Evolutionary conservation across 768 basidiomycete species (phyloP), one percentile per base, ranked within the genome.

Genomic region (Hebeloma cylindrosporum): DNA sequence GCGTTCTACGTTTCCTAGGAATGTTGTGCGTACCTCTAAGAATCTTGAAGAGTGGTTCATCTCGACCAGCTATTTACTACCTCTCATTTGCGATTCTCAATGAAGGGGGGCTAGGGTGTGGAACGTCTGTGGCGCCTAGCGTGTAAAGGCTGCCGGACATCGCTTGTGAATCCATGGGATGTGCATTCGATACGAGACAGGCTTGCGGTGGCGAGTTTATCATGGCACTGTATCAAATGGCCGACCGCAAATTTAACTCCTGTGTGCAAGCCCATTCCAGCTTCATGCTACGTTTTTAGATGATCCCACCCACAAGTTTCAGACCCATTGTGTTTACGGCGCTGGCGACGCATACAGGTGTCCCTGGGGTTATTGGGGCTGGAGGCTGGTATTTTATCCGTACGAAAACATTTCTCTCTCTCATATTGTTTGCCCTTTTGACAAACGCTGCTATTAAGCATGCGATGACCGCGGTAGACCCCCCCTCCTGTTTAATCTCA

Each of bases 141-240:
- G 36, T 38, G 5, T 33, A 43, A 22, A 40, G 44, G 14, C 33
- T 51, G 18, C 50, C 50, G 14, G 50, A 51, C 34, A 51, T 51
- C 20, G 44, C 44, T 9, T 51, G 50, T 23, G 50, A 48, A 32
- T 45, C 47, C 4, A 47, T 43, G 28, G 45, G 36, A 20, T 48
- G 52, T 33, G 31, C 29, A 13, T 40, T 22, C 10, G 44, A 41
- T 13, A 26, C 35, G 22, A 36, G 30, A 11, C 35, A 52, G n/a
- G 51, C 47, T 5, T 51, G 50, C 20, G 50, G 50, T 13, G 50
- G 50, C 1, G 22, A 21, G 9, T 43, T 45, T 1, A 30, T 45
- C 5, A 42, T 51, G 30, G 40, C 45, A 0, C 21, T 51, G 11
- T 51, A 51, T 27, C 46, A 48, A 21, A 28, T 40, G 20, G 42